Percentiles rank a stretch among this genome's conserved stretches.
Conservation (phyloP, 495 filamentous ascomycete genomes). For the Podospora conica region DNA sequence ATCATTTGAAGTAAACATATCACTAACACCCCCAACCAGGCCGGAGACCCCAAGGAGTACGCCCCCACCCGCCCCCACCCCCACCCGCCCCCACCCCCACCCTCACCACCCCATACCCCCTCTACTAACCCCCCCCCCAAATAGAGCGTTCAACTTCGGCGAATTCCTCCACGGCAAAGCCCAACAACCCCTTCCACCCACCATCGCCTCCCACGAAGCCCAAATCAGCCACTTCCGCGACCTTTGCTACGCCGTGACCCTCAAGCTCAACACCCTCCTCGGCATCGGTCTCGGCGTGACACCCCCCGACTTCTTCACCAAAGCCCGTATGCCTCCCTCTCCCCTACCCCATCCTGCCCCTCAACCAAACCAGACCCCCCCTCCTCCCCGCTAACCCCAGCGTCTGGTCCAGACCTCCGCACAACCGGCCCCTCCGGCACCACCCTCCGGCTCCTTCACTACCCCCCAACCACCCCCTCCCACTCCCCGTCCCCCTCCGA, state of each 20-base stretch:
- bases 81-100: not conserved
- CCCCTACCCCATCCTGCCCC: constrained; percentile 67
- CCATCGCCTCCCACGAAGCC: constrained; percentile 53
- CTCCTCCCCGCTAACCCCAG: constrained; percentile 64
- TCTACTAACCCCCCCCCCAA: not conserved
- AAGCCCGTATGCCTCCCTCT: constrained; percentile 54
- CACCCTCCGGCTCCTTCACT: constrained; percentile 78
- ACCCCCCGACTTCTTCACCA: constrained; percentile 60
- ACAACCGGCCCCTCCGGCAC: constrained; percentile 57
- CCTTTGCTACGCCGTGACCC: constrained; percentile 68
- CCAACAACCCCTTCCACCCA: constrained; percentile 70
- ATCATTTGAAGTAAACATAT: not conserved
- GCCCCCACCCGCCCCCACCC: constrained; percentile 4
- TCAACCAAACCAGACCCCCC: constrained; percentile 83
- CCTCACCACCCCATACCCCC: not conserved
- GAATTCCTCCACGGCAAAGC: constrained; percentile 65
- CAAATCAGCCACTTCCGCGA: constrained; percentile 59
- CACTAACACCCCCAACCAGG: constrained; percentile 37
- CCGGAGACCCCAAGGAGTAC: constrained; percentile 92
- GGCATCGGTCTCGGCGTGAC: constrained; percentile 63
- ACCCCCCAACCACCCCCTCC: constrained; percentile 61
- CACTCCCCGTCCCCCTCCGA: constrained; percentile 55
- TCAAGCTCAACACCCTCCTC: constrained; percentile 64
- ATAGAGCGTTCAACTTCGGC: constrained; percentile 87
- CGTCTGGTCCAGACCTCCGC: constrained; percentile 45